These are phyloP conservation scores for Hypoxylon sp. DNA, from an alignment of 2,329 filamentous ascomycete genomes.

Conservation along the genomic window DNA sequence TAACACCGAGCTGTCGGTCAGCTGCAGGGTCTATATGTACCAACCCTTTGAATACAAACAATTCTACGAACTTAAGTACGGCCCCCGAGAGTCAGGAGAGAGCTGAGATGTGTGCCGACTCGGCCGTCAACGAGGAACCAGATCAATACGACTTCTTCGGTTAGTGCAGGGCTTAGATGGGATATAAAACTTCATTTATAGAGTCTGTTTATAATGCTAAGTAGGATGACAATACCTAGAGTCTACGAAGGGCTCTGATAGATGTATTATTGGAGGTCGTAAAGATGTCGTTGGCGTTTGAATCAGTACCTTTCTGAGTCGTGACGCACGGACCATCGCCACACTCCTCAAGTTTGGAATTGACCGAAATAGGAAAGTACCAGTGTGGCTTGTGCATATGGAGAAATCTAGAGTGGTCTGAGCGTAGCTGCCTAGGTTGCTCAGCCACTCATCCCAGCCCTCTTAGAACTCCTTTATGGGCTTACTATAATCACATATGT, in stretches of 20 bases:
- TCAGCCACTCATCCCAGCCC: too few relatives aligned
- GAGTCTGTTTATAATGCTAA: too few relatives aligned
- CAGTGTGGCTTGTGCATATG: not conserved
- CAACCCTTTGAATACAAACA: too few relatives aligned
- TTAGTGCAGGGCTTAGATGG: not conserved
- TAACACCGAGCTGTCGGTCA: not conserved
- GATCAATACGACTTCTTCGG: not conserved
- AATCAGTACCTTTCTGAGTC: too few relatives aligned
- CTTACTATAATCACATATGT: not conserved
- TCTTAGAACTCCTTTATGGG: not conserved
- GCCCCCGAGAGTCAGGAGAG: not conserved
- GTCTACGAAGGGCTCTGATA: too few relatives aligned
- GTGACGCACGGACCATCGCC: too few relatives aligned
- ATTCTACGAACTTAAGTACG: not conserved
- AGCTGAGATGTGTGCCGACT: not conserved
- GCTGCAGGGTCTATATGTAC: not conserved
- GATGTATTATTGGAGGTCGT: too few relatives aligned
- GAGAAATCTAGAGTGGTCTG: not conserved
- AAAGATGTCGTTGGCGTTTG: too few relatives aligned
- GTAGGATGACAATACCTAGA: too few relatives aligned
- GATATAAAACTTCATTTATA: too few relatives aligned
- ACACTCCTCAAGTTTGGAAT: too few relatives aligned
- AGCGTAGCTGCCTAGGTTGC: not conserved
- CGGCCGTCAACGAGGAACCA: not conserved
- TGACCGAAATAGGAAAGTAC: not conserved